Percentiles rank a stretch among this genome's conserved stretches.
Evolutionary conservation across 2,329 filamentous ascomycete species (phyloP).

Genomic region (Aureobasidium vineae): DNA sequence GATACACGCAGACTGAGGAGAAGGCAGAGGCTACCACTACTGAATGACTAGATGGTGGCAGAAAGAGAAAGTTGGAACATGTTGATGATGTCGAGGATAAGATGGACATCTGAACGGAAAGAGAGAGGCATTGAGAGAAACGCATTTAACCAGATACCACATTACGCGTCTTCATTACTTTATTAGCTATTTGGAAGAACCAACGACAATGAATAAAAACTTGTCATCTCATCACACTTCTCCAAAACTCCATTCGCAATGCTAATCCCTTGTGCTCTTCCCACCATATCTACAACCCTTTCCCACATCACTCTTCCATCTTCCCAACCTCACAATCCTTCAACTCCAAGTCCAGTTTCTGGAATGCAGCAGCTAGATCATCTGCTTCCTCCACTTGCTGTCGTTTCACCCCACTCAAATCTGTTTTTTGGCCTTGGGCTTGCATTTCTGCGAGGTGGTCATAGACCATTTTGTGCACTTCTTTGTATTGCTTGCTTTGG

Average conservation of each 20-base stretch:
- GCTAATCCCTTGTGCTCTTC: neutral
- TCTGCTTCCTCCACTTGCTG: neutral
- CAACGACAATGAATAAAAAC: neutral
- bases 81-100: constrained; percentile 24
- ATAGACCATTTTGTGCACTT: constrained; percentile 35
- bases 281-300: neutral
- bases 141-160: constrained; percentile 5
- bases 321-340: neutral
- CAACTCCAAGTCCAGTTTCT: constrained; percentile 23
- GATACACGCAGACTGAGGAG: constrained; percentile 18
- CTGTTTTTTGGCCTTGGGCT: constrained; percentile 31
- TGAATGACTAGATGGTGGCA: constrained; percentile 26
- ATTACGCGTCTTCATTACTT: neutral
- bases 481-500: constrained; percentile 36
- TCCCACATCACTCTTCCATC: neutral
- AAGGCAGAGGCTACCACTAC: neutral
- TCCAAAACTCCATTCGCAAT: neutral
- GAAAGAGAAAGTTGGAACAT: constrained; percentile 22
- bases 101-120: constrained; percentile 12
- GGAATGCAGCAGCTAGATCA: neutral
- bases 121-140: neutral
- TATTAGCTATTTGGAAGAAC: neutral
- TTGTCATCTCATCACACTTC: neutral
- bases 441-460: constrained; percentile 38
- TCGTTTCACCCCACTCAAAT: constrained; percentile 30